Conservation (phyloP, 2,329 filamentous ascomycete genomes). For the Colletotrichum sp. region DNA sequence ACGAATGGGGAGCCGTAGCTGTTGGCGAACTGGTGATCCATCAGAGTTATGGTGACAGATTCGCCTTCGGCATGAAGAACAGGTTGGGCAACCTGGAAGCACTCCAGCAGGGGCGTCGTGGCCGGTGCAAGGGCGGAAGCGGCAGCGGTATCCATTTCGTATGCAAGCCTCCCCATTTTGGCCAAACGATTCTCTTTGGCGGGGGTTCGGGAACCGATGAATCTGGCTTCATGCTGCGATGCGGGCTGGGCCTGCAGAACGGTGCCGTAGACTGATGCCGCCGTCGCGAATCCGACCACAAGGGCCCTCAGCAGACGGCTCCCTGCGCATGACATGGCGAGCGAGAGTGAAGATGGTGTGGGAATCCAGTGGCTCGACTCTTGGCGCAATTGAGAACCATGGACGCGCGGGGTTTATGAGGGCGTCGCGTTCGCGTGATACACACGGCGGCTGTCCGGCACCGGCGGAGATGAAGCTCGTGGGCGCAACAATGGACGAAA, state of each 20-base stretch:
- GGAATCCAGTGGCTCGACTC: background rate
- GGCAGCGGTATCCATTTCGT: background rate
- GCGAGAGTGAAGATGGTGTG: background rate
- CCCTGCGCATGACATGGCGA: background rate
- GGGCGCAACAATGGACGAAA: background rate
- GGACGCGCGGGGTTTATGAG: background rate
- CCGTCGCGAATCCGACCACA: background rate
- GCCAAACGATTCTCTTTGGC: background rate
- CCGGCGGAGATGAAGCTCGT: background rate
- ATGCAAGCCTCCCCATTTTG: background rate
- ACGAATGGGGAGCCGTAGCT: slow-evolving; percentile 77
- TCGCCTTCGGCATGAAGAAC: slow-evolving; percentile 53
- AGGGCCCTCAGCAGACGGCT: background rate
- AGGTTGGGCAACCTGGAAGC: slow-evolving; percentile 73
- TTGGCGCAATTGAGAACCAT: background rate
- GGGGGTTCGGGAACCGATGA: background rate
- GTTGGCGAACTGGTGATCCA: slow-evolving; percentile 72
- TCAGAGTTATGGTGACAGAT: slow-evolving; percentile 55
- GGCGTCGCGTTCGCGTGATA: background rate
- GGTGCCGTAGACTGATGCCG: background rate
- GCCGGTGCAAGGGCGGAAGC: background rate
- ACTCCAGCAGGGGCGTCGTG: slow-evolving; percentile 48
- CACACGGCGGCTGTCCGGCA: background rate
- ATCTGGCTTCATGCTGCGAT: background rate
- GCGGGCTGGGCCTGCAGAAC: background rate